Conservation (phyloP, 148 eudicot species). For the Beta vulgaris region DNA sequence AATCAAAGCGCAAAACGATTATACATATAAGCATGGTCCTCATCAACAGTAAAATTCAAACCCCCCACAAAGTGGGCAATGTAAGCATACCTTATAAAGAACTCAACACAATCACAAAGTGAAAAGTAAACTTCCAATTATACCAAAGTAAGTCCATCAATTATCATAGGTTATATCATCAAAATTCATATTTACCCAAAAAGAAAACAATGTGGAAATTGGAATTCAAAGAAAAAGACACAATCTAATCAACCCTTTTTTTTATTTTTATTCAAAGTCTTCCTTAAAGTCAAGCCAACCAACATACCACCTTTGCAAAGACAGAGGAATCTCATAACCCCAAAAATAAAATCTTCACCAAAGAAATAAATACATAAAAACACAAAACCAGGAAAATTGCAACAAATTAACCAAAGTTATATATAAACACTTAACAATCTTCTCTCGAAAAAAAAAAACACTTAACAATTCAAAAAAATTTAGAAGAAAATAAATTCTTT, state of each 20-base stretch:
- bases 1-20: too few species aligned
- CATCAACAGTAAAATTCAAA: background rate
- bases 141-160: background rate
- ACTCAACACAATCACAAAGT: too few species aligned
- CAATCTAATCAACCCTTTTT: background rate
- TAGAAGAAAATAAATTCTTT: background rate
- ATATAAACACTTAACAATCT: background rate
- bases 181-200: background rate
- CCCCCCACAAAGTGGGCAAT: background rate
- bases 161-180: background rate
- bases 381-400: background rate
- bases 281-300: conserved; percentile 26
- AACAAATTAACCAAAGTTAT: background rate
- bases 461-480: background rate
- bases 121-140: background rate
- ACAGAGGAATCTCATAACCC: background rate
- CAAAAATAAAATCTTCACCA: background rate
- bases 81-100: too few species aligned
- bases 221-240: conserved; percentile 22
- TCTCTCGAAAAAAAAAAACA: background rate
- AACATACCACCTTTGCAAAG: conserved; percentile 25
- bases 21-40: background rate
- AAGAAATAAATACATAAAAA: conserved; percentile 1
- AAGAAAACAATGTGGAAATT: background rate
- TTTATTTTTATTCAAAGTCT: conserved; percentile 15